Conservation (phyloP, 768 basidiomycete genomes). For the Termitomyces sp. region DNA sequence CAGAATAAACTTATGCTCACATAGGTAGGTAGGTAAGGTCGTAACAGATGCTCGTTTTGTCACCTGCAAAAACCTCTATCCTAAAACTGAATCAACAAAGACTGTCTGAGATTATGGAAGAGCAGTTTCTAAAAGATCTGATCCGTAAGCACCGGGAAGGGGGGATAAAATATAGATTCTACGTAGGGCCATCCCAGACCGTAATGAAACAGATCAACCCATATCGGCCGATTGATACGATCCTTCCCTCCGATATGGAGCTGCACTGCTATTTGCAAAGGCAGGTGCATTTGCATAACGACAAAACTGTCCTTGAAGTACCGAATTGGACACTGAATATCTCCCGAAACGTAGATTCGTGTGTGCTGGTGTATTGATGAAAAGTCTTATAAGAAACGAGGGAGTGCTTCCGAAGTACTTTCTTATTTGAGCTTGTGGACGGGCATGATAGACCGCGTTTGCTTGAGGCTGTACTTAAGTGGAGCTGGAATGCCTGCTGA, state of each 20-base stretch:
- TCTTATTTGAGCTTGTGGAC: neutral
- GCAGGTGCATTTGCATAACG: neutral
- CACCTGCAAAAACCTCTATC: no score
- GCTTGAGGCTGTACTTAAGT: neutral
- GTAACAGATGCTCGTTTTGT: no score
- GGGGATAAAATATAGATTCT: no score
- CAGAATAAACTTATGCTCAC: no score
- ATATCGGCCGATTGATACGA: no score
- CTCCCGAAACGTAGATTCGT: neutral
- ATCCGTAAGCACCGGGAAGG: neutral
- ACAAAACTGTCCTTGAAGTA: neutral
- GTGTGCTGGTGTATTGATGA: neutral
- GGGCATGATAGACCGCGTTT: neutral
- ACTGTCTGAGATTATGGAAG: neutral
- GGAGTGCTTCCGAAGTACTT: neutral
- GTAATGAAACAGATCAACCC: neutral
- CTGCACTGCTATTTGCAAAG: neutral
- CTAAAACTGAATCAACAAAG: neutral
- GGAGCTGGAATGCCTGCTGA: neutral
- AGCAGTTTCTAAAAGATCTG: neutral
- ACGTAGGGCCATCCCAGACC: neutral
- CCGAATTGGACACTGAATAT: neutral
- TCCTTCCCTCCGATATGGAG: neutral
- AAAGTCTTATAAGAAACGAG: neutral
- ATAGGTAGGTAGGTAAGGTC: no score